phyloP scores from a whole-genome alignment of 441 rosid genomes.

The Arabidopsis hybrid region DNA sequence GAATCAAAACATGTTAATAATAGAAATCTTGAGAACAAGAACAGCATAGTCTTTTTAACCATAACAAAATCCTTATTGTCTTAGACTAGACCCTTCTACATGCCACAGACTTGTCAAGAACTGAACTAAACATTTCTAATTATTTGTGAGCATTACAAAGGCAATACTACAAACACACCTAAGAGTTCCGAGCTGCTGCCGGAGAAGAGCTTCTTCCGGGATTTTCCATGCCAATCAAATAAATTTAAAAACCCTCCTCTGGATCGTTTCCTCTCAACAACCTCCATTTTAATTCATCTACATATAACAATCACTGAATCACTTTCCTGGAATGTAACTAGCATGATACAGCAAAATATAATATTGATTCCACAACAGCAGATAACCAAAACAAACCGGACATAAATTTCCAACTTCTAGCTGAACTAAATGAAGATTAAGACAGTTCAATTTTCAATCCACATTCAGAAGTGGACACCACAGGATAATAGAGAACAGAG shows the following conservation, averaged over 20 bases:
- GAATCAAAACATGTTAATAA: conserved; percentile 1
- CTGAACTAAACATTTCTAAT: not conserved
- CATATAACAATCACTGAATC: conserved; percentile 24
- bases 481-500: conserved; percentile 25
- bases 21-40: conserved; percentile 9
- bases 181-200: conserved; percentile 50
- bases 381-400: conserved; percentile 10
- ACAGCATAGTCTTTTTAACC: not conserved
- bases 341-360: not conserved
- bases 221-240: conserved; percentile 92
- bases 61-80: conserved; percentile 24
- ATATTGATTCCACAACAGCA: conserved; percentile 26
- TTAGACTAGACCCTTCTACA: conserved; percentile 2
- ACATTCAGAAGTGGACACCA: conserved; percentile 31
- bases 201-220: conserved; percentile 75
- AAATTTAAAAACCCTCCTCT: conserved; percentile 73
- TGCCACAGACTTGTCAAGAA: conserved; percentile 19
- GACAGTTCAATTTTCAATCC: conserved; percentile 16
- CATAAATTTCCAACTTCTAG: not conserved
- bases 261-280: conserved; percentile 64
- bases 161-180: conserved; percentile 49
- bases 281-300: conserved; percentile 66
- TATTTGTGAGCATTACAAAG: conserved; percentile 19
- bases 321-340: conserved; percentile 6
- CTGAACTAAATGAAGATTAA: conserved; percentile 34